Percentiles rank a stretch among this genome's conserved stretches.
These are phyloP conservation scores for Perkinsus chesapeaki DNA, from an alignment of 169 alveolate genomes.

Conservation along the genomic window DNA sequence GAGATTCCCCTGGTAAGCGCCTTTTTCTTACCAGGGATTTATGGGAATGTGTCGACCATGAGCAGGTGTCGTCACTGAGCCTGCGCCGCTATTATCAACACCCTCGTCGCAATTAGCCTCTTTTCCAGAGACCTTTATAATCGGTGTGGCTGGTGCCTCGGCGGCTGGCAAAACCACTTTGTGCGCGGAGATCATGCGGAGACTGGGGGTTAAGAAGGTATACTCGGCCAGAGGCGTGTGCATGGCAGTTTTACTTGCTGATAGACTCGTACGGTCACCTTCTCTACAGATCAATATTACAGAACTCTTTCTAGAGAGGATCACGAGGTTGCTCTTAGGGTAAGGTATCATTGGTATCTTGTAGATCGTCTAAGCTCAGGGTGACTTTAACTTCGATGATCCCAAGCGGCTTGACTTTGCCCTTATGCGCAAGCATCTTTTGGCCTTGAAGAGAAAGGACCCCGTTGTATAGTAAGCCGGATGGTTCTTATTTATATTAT, in stretches of 20 bases:
- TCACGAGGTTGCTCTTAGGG: constrained; percentile 25
- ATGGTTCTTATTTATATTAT: too few relatives aligned
- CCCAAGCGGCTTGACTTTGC: constrained; percentile 71
- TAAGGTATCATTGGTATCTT: neutral
- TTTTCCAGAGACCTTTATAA: constrained; percentile 19
- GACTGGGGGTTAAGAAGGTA: constrained; percentile 38
- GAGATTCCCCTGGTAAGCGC: neutral
- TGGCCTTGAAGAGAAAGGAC: constrained; percentile 14
- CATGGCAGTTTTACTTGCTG: neutral
- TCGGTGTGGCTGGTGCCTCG: constrained; percentile 70
- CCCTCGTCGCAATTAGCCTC: neutral
- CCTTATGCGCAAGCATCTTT: constrained; percentile 29
- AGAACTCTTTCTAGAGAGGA: constrained; percentile 45
- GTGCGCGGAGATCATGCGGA: constrained; percentile 34
- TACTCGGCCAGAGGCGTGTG: constrained; percentile 18
- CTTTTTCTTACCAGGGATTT: neutral
- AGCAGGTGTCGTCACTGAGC: neutral
- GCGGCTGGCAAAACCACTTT: constrained; percentile 66
- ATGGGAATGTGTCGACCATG: neutral
- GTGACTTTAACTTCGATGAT: constrained; percentile 62
- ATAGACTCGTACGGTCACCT: neutral
- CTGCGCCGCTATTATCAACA: neutral
- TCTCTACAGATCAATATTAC: constrained; percentile 51
- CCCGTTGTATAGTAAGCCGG: neutral
- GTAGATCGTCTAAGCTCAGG: neutral